Evolutionary conservation across 768 basidiomycete species (phyloP).

Genomic region (Pleurotus giganteus): DNA sequence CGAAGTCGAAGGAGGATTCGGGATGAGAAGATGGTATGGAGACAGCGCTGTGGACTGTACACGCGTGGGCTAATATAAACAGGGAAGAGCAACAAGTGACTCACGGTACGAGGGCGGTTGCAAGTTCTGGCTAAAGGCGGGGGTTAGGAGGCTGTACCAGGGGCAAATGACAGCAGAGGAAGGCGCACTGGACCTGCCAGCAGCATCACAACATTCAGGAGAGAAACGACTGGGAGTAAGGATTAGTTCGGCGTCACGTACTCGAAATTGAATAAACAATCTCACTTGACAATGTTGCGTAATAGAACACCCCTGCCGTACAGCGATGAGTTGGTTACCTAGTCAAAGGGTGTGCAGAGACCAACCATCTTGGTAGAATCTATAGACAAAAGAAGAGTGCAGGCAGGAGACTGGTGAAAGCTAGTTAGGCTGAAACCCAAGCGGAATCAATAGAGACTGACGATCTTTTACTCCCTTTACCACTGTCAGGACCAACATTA

Average conservation of each 20-base stretch:
- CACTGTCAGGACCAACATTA: not conserved
- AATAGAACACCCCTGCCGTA: not conserved
- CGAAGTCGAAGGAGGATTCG: conserved; percentile 5
- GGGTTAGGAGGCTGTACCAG: no score
- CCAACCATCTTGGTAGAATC: not conserved
- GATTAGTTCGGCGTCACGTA: not conserved
- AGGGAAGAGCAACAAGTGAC: no score
- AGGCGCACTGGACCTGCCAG: no score
- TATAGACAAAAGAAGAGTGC: not conserved
- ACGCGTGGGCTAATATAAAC: no score
- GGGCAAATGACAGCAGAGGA: not conserved
- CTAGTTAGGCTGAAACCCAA: not conserved
- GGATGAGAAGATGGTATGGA: conserved; percentile 6
- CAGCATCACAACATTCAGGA: not conserved
- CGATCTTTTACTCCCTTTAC: not conserved
- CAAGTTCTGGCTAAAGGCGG: no score
- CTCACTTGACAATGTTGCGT: not conserved
- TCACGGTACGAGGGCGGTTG: not conserved
- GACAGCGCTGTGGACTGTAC: not conserved
- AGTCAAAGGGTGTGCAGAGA: no score
- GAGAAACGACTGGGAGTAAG: not conserved
- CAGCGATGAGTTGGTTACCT: not conserved
- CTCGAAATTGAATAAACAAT: no score
- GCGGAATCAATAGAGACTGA: not conserved
- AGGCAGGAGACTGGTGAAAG: not conserved